Percentiles rank a stretch among this genome's conserved stretches.
Evolutionary conservation across 306 rosid species (phyloP).

Genomic region (Dicorynia guianensis): DNA sequence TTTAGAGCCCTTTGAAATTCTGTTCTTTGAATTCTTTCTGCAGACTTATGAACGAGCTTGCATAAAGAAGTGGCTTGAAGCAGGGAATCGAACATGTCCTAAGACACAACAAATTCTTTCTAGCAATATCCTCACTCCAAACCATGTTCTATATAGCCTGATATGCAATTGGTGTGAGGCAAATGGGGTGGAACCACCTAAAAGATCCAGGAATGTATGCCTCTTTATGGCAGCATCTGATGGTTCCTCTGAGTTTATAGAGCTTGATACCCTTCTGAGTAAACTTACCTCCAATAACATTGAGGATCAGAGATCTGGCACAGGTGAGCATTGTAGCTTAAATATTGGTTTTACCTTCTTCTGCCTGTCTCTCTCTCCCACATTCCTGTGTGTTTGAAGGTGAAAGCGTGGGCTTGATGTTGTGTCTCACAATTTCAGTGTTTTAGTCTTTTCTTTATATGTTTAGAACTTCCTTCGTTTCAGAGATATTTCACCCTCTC

Average conservation of each 20-base stretch:
- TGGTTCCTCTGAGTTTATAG: conserved; percentile 62
- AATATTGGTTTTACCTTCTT: background rate
- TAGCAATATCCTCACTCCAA: conserved; percentile 68
- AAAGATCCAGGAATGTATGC: conserved; percentile 59
- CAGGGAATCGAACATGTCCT: conserved; percentile 88
- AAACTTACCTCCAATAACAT: conserved; percentile 62
- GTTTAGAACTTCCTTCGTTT: background rate
- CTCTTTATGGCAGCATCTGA: conserved; percentile 54
- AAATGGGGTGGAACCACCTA: conserved; percentile 79
- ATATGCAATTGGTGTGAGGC: conserved; percentile 87
- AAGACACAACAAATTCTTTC: conserved; percentile 79
- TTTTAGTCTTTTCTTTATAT: conserved; percentile 14
- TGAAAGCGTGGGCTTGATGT: background rate
- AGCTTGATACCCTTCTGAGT: conserved; percentile 62
- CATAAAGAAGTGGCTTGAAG: conserved; percentile 87
- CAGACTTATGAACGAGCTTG: conserved; percentile 91
- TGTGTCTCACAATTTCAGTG: conserved; percentile 14
- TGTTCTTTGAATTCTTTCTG: conserved; percentile 37
- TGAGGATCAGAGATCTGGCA: conserved; percentile 68
- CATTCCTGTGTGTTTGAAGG: background rate
- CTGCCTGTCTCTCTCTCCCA: background rate
- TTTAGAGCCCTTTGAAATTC: conserved; percentile 29
- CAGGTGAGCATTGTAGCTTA: conserved; percentile 57
- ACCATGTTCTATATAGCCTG: conserved; percentile 77
- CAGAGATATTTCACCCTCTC: background rate